Evolutionary conservation across 163 green algal species (phyloP).

Genomic region (Dunaliella salina): DNA sequence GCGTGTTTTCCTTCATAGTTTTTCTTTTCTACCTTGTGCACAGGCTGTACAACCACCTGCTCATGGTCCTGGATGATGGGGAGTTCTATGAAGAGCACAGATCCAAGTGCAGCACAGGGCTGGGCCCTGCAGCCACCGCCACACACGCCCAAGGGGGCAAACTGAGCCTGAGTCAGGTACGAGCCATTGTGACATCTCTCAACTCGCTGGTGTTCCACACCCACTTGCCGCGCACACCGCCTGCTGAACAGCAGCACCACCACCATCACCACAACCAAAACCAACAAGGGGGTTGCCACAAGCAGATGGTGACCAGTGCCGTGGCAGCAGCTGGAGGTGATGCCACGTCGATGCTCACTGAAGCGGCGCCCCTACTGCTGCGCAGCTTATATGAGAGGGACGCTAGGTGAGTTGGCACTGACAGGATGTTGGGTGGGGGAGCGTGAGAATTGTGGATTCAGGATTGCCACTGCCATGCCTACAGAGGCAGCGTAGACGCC

Average conservation of each 20-base stretch:
- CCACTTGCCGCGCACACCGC: constrained; percentile 35
- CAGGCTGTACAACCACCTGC: constrained; percentile 60
- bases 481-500: constrained; percentile 42
- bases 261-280: not conserved
- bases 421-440: too few relatives aligned
- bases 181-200: constrained; percentile 62
- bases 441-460: too few relatives aligned
- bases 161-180: constrained; percentile 44
- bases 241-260: not conserved
- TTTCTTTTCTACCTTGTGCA: too few relatives aligned
- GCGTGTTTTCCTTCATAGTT: too few relatives aligned
- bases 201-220: constrained; percentile 77
- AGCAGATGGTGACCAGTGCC: not conserved
- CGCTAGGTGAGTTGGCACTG: constrained; percentile 25
- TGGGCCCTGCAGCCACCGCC: not conserved
- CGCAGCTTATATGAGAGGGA: constrained; percentile 72
- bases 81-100: constrained; percentile 68
- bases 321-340: not conserved
- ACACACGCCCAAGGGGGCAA: not conserved
- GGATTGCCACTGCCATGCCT: constrained; percentile 26
- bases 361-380: constrained; percentile 53
- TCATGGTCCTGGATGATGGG: constrained; percentile 78
- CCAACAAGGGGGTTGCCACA: not conserved
- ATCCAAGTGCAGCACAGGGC: constrained; percentile 1
- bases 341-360: constrained; percentile 28